These are phyloP conservation scores for Ascochyta lentis DNA, from an alignment of 2,329 filamentous ascomycete species.

Conservation along the genomic window DNA sequence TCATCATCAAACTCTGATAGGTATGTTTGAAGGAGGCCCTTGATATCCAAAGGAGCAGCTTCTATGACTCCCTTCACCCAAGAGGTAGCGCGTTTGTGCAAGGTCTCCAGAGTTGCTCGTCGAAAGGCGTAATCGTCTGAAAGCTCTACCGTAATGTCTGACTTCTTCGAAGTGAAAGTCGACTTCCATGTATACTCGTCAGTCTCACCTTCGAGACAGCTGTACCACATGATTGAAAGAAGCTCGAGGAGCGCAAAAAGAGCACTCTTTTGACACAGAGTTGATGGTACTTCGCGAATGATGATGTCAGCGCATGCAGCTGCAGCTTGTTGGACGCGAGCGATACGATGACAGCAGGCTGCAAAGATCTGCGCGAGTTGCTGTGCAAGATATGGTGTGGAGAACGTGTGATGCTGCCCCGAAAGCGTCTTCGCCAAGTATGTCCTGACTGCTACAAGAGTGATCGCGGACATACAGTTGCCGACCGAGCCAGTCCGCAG, in stretches of 20 bases:
- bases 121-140: slow-evolving; percentile 91
- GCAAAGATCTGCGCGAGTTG: slow-evolving; percentile 87
- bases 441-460: slow-evolving; percentile 73
- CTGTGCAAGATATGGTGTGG: slow-evolving; percentile 87
- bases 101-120: slow-evolving; percentile 75
- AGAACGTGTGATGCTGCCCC: slow-evolving; percentile 77
- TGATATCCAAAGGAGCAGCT: slow-evolving; percentile 89
- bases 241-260: slow-evolving; percentile 93
- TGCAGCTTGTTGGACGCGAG: slow-evolving; percentile 87
- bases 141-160: slow-evolving; percentile 83
- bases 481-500: slow-evolving; percentile 68
- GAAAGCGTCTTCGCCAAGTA: slow-evolving; percentile 79
- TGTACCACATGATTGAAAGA: slow-evolving; percentile 91
- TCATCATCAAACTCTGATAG: slow-evolving; percentile 94
- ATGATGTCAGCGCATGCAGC: slow-evolving; percentile 84
- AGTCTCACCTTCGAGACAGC: slow-evolving; percentile 91
- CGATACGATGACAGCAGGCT: slow-evolving; percentile 91
- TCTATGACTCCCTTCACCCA: slow-evolving; percentile 86
- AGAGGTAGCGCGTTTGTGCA: slow-evolving; percentile 76
- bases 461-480: slow-evolving; percentile 68
- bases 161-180: slow-evolving; percentile 77
- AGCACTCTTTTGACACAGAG: slow-evolving; percentile 86
- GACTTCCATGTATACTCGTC: slow-evolving; percentile 91
- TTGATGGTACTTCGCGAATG: slow-evolving; percentile 82
- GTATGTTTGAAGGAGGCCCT: slow-evolving; percentile 94